Percentiles rank a stretch among this genome's conserved stretches.
Conservation (phyloP, 768 basidiomycete genomes). For the Amanita inopinata region DNA sequence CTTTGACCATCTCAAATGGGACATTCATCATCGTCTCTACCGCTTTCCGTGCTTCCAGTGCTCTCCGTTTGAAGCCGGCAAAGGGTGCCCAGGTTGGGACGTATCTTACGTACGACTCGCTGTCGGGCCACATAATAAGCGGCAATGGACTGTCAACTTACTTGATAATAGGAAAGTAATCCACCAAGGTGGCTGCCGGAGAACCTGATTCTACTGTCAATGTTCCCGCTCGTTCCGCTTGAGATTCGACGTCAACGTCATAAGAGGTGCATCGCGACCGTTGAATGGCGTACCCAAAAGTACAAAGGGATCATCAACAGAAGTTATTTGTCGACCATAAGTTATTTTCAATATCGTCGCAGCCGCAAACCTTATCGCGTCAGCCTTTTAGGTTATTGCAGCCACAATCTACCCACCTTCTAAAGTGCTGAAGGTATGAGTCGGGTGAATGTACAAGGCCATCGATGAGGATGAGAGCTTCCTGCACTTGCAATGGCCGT, state of each 20-base stretch:
- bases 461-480: slow-evolving; percentile 31
- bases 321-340: slow-evolving; percentile 35
- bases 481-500: slow-evolving; percentile 33
- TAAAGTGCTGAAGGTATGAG: slow-evolving; percentile 31
- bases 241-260: slow-evolving; percentile 7
- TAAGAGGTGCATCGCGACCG: slow-evolving; percentile 3
- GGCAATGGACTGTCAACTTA: slow-evolving; percentile 13
- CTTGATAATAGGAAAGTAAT: slow-evolving; percentile 39
- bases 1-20: slow-evolving; percentile 41
- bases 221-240: slow-evolving; percentile 36
- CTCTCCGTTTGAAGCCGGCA: slow-evolving; percentile 35
- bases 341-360: slow-evolving; percentile 39
- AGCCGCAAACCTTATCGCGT: slow-evolving; percentile 29
- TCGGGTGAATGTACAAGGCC: slow-evolving; percentile 29
- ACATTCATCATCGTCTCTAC: slow-evolving; percentile 40
- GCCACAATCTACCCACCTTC: slow-evolving; percentile 20
- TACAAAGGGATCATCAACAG: slow-evolving; percentile 34
- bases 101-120: slow-evolving; percentile 21
- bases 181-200: slow-evolving; percentile 37
- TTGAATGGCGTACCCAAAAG: slow-evolving; percentile 25
- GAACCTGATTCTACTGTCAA: slow-evolving; percentile 37
- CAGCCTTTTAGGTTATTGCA: not conserved
- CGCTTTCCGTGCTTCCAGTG: slow-evolving; percentile 29
- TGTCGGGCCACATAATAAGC: slow-evolving; percentile 7
- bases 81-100: slow-evolving; percentile 44